Conservation (phyloP, 352 stramenopile genomes). For the Globisporangium cederbergense region DNA sequence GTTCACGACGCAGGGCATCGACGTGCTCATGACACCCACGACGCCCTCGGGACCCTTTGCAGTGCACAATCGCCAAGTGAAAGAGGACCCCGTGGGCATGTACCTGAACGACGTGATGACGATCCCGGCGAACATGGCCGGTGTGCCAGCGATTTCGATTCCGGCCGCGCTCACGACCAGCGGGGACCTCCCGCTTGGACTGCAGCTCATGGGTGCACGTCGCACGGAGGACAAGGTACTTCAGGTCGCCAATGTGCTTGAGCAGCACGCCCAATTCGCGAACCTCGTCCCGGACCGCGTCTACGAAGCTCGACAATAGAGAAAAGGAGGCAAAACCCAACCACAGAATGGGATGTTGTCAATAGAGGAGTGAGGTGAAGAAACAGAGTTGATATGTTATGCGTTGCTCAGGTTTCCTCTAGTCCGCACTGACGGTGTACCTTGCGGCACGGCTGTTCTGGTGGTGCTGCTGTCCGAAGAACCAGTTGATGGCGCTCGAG, state of each 20-base stretch:
- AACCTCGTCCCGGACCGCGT: conserved; percentile 47
- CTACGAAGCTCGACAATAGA: conserved; percentile 30
- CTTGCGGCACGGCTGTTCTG: background rate
- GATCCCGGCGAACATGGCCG: conserved; percentile 85
- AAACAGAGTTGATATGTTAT: background rate
- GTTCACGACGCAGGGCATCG: conserved; percentile 56
- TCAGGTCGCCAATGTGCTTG: conserved; percentile 56
- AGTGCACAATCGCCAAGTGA: conserved; percentile 46
- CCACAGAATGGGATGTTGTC: background rate
- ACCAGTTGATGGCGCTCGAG: background rate
- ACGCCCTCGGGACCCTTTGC: conserved; percentile 81
- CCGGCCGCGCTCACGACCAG: conserved; percentile 59
- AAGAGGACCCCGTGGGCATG: conserved; percentile 75
- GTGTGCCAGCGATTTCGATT: conserved; percentile 82
- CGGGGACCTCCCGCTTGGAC: conserved; percentile 58
- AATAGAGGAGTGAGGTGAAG: conserved; percentile 7
- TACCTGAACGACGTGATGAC: conserved; percentile 94
- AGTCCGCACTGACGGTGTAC: conserved; percentile 3
- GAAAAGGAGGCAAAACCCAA: background rate
- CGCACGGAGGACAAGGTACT: conserved; percentile 64
- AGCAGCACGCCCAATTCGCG: conserved; percentile 50
- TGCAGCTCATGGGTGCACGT: conserved; percentile 74
- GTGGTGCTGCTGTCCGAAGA: conserved; percentile 4
- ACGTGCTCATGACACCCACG: conserved; percentile 86
- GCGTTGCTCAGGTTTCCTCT: no score